Percentiles rank a stretch among this genome's conserved stretches.
Evolutionary conservation across 352 stramenopile species (phyloP).

Genomic region (Globisporangium canariense): DNA sequence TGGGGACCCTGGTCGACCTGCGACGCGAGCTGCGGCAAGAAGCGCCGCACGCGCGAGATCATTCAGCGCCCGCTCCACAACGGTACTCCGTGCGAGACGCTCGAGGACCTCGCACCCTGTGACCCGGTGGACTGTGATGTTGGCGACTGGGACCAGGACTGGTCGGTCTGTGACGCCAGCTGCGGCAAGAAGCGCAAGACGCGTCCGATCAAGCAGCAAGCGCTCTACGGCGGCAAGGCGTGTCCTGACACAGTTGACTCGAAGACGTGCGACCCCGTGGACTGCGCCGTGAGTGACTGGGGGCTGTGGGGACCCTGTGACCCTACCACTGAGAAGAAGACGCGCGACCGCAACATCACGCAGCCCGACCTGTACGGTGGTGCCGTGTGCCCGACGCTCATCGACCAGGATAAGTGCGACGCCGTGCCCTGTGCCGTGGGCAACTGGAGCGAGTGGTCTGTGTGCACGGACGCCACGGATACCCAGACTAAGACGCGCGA

Average conservation of each 20-base stretch:
- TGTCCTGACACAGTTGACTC: slow-evolving; percentile 31
- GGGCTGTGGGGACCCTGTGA: slow-evolving; percentile 27
- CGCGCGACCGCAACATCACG: slow-evolving; percentile 30
- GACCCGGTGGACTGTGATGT: slow-evolving; percentile 41
- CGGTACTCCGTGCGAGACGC: slow-evolving; percentile 25
- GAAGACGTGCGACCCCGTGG: slow-evolving; percentile 46
- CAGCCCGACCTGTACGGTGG: slow-evolving; percentile 53
- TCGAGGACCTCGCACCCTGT: slow-evolving; percentile 38
- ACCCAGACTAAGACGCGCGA: slow-evolving; percentile 29
- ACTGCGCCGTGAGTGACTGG: slow-evolving; percentile 45
- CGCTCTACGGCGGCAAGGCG: slow-evolving; percentile 33
- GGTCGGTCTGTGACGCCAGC: slow-evolving; percentile 29
- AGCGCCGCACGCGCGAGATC: slow-evolving; percentile 32
- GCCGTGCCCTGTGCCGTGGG: slow-evolving; percentile 37
- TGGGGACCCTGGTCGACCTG: slow-evolving; percentile 48
- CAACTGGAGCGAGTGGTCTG: slow-evolving; percentile 43
- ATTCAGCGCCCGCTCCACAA: slow-evolving; percentile 29
- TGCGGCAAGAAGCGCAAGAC: slow-evolving; percentile 33
- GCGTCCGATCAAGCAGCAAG: slow-evolving; percentile 28
- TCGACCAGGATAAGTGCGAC: slow-evolving; percentile 36
- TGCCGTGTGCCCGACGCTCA: slow-evolving; percentile 38
- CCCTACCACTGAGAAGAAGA: slow-evolving; percentile 27
- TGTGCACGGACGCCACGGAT: slow-evolving; percentile 40
- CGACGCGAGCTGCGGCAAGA: slow-evolving; percentile 35
- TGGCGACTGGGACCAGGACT: slow-evolving; percentile 31